phyloP scores from a whole-genome alignment of 2,329 filamentous ascomycete genomes.

The Pseudogymnoascus pannorum region DNA sequence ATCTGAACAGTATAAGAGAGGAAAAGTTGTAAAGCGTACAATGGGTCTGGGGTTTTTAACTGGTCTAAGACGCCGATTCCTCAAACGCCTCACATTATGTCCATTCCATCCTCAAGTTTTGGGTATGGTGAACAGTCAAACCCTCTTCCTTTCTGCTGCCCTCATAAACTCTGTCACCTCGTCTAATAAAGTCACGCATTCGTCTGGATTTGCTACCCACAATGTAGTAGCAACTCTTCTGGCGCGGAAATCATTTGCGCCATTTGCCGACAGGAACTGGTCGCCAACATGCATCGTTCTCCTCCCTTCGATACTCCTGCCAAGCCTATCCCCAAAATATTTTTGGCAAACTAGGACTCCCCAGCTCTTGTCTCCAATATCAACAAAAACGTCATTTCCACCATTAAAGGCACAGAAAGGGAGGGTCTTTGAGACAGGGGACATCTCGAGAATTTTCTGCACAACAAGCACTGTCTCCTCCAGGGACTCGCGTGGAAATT shows the following conservation, averaged over 20 bases:
- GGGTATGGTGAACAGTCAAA: not conserved
- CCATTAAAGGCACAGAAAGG: conserved; percentile 99
- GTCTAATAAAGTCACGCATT: conserved; percentile 84
- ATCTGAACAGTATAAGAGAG: not conserved
- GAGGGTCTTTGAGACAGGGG: conserved; percentile 56
- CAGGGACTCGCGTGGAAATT: conserved; percentile 77
- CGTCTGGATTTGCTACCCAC: conserved; percentile 88
- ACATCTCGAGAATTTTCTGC: conserved; percentile 85
- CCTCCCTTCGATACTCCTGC: conserved; percentile 53
- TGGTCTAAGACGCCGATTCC: not conserved
- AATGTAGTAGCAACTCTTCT: conserved; percentile 86
- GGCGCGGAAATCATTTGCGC: conserved; percentile 95
- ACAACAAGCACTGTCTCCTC: conserved; percentile 95
- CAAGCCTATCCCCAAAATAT: conserved; percentile 57
- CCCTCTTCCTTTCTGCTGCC: conserved; percentile 5
- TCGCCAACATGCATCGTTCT: conserved; percentile 92
- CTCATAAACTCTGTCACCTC: conserved; percentile 57
- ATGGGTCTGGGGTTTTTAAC: not conserved
- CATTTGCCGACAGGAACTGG: conserved; percentile 81
- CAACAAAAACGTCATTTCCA: conserved; percentile 94
- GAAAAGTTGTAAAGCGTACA: not conserved
- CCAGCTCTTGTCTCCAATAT: conserved; percentile 97
- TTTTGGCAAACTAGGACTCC: conserved; percentile 87
- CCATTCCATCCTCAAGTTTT: not conserved
- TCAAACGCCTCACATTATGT: not conserved